Evolutionary conservation across 148 eudicot species (phyloP), one percentile per base, ranked within the genome.

Genomic region (Limonium bicolor): DNA sequence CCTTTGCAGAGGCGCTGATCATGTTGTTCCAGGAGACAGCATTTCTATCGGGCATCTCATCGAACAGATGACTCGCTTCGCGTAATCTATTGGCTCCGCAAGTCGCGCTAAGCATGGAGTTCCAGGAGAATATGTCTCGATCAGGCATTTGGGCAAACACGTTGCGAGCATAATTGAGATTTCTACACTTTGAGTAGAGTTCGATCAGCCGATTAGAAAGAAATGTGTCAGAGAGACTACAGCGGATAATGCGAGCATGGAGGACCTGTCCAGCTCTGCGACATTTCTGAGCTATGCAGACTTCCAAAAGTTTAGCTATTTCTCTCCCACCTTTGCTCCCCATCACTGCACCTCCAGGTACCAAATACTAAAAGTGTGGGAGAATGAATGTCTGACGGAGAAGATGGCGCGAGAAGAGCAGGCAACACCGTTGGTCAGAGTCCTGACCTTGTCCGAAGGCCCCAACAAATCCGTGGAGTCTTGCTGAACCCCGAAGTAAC

Each of bases 21-120:
- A 81, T 54, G 55, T 58, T 74, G 59, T 81, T 86, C 78, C 80
- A 86, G 7, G 95, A 72, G 4, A 86, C 66, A 1, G 49, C 42
- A 56, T 70, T 74, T 51, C 76, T 66, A 11, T 81, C 78, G 19
- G 86, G 80, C 81, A 81, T 81, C 63, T 67, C 58, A 36, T 46
- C 82, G 50, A 86, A 81, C 66, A 77, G 0, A 5, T 36, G 19
- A 15, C 40, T 32, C 6, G 93, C 81, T 16, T 67, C 68, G 1
- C 37, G 23, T 14, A 72, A 24, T 40, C 60, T 59, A 16, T 40
- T 60, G 6, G 42, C 41, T 27, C 65, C 56, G 33, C 83, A 75
- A 6, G 70, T 65, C 3, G 66, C 64, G 29, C 68, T 61, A n/a
- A 76, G 46, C 74, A 80, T 61, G 15, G 86, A 62, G 53, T 81